phyloP scores from a whole-genome alignment of 2,329 filamentous ascomycete genomes.

The Acarospora socialis region DNA sequence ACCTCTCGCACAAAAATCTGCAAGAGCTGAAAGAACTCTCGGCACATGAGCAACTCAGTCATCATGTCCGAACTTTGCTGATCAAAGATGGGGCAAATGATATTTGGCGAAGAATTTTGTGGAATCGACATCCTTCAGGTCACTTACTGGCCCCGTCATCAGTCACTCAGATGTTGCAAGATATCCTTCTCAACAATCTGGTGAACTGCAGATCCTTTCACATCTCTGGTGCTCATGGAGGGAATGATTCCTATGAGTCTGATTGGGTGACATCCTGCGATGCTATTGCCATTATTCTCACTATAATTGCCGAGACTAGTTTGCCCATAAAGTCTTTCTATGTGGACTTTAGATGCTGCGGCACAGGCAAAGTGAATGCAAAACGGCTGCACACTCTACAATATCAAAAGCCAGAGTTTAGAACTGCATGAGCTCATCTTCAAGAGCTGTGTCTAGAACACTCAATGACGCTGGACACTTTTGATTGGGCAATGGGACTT shows the following conservation, averaged over 20 bases:
- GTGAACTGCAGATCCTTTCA: conserved; percentile 1
- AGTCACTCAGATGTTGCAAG: conserved; percentile 1
- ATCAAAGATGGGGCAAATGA: not conserved
- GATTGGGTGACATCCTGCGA: not conserved
- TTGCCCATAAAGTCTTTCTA: conserved; percentile 1
- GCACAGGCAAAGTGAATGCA: not conserved
- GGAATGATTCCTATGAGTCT: not conserved
- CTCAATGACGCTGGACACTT: not conserved
- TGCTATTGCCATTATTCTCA: not conserved
- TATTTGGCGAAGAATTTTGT: not conserved
- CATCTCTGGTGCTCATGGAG: not conserved
- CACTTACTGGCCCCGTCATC: not conserved
- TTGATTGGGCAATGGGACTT: conserved; percentile 1
- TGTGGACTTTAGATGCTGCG: not conserved
- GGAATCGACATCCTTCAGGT: conserved; percentile 1
- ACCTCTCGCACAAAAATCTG: conserved; percentile 1
- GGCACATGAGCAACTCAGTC: not conserved
- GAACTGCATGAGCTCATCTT: not conserved
- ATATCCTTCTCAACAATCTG: conserved; percentile 2
- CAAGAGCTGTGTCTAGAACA: not conserved
- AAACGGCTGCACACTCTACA: not conserved
- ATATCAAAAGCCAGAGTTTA: not conserved
- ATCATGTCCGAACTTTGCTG: conserved; percentile 1
- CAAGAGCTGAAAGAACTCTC: conserved; percentile 1
- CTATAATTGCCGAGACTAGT: not conserved